Percentiles rank a stretch among this genome's conserved stretches.
Evolutionary conservation across 257 asterid genomes (phyloP).

Genomic region (Rubia yunnanensis): DNA sequence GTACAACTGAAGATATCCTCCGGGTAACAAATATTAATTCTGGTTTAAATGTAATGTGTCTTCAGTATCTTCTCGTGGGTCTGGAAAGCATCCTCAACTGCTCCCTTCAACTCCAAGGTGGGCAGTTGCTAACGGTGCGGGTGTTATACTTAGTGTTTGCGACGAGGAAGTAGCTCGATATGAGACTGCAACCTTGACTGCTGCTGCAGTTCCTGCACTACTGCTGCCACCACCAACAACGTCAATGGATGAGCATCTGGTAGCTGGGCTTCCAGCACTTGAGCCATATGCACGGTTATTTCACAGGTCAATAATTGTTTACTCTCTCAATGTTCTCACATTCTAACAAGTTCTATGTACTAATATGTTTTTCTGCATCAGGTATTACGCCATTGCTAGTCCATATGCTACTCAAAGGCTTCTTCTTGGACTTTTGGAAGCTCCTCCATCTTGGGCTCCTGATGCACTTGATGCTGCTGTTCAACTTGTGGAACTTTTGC

Average conservation of each 20-base stretch:
- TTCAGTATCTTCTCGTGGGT: slow-evolving; percentile 89
- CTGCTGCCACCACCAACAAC: slow-evolving; percentile 98
- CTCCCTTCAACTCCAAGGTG: slow-evolving; percentile 97
- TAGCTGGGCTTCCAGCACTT: slow-evolving; percentile 96
- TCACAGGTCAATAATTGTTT: slow-evolving; percentile 50
- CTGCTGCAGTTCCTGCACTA: slow-evolving; percentile 98
- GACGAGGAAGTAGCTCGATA: slow-evolving; percentile 97
- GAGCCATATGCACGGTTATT: slow-evolving; percentile 98
- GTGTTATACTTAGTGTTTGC: slow-evolving; percentile 96
- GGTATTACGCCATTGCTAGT: slow-evolving; percentile 96
- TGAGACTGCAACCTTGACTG: slow-evolving; percentile 94
- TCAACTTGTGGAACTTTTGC: slow-evolving; percentile 94
- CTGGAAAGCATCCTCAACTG: slow-evolving; percentile 98
- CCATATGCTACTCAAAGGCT: slow-evolving; percentile 99
- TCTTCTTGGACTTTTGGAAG: slow-evolving; percentile 96
- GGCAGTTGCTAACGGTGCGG: slow-evolving; percentile 99
- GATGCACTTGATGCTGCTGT: slow-evolving; percentile 99
- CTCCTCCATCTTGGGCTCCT: slow-evolving; percentile 99
- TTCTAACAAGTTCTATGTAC: not conserved
- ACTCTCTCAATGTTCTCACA: slow-evolving; percentile 4
- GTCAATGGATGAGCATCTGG: slow-evolving; percentile 98
- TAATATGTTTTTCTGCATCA: slow-evolving; percentile 26
- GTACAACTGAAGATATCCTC: not conserved
- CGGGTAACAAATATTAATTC: not conserved
- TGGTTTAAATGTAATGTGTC: slow-evolving; percentile 3